phyloP scores from a whole-genome alignment of 192 early-diverging fungal species.

The Mortierella claussenii region DNA sequence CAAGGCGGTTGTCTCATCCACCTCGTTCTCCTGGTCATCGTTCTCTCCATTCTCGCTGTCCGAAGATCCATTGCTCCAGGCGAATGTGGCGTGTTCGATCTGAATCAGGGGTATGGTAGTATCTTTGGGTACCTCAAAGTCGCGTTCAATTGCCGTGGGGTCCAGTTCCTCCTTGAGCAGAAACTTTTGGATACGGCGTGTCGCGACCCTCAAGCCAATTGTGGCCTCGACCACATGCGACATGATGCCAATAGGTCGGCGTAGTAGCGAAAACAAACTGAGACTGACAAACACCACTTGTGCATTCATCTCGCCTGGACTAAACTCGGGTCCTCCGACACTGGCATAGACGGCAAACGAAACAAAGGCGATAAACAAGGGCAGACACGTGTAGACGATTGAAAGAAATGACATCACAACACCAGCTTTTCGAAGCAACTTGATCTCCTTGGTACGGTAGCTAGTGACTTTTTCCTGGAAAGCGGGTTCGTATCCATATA shows the following conservation, averaged over 20 bases:
- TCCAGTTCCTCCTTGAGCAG: conserved; percentile 79
- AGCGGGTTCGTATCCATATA: conserved; percentile 29
- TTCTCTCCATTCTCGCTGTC: conserved; percentile 5
- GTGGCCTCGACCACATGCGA: conserved; percentile 76
- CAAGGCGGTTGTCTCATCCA: conserved; percentile 15
- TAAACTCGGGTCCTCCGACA: conserved; percentile 27
- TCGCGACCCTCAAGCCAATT: conserved; percentile 81
- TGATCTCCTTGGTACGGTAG: conserved; percentile 17
- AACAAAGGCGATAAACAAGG: conserved; percentile 32
- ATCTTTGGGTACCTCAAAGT: conserved; percentile 10
- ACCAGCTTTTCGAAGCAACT: conserved; percentile 18
- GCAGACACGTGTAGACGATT: conserved; percentile 27
- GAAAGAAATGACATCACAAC: conserved; percentile 15
- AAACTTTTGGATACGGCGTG: conserved; percentile 81
- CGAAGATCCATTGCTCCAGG: conserved; percentile 14
- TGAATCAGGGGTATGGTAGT: neutral
- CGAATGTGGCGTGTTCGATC: conserved; percentile 28
- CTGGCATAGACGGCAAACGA: conserved; percentile 36
- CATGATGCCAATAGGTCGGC: conserved; percentile 83
- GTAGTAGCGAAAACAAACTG: conserved; percentile 87
- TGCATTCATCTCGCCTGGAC: conserved; percentile 59
- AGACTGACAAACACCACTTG: conserved; percentile 87
- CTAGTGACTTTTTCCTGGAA: conserved; percentile 15
- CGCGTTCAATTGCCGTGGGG: conserved; percentile 1
- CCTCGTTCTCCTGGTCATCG: neutral